Evolutionary conservation across 2,329 filamentous ascomycete genomes (phyloP), one percentile per base, ranked within the genome.

Genomic region (Exutisphaerella laricina): DNA sequence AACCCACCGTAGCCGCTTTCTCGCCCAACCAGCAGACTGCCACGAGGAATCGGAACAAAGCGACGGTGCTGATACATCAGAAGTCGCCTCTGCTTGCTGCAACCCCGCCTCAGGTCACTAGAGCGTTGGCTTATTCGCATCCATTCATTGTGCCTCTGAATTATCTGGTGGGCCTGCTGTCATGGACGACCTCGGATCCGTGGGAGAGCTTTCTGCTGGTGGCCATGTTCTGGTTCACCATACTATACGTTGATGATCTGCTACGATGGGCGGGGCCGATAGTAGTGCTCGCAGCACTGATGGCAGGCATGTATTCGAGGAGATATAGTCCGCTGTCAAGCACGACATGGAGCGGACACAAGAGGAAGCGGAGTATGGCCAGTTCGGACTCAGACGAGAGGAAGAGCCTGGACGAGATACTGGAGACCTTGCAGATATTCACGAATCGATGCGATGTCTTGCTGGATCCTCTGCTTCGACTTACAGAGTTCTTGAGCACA

Each of bases 121-220:
- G 92, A 56, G 89, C 90, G 10, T 75, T 98, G 47, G 90, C 90
- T 51, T 96, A 97, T 64, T 95, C 89, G 51, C 90, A 98, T 62
- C 89, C 92, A 0, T 97, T 96, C 62, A 73, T 98, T 5, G 72
- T 95, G 5, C 88, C 89, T 4, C 71, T 97, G 44, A 97, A 96
- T 64, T 85, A 84, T 60, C 67, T 94, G 12, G 84, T 78, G 2
- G 92, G 90, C 0, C 70, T 98, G 48, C 61, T 98, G 50, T 95
- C 86, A 69, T 98, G 92, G 92, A 95, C 88, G 6, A 89, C 85
- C 1, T 85, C 79, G 28, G 92, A 98, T 62, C 82, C 89, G 0
- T 98, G 90, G 90, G 88, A 97, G 72, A 96, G 89, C 72, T 98
- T 97, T 61, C 72, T 98, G 48, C 66, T 98, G 22, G 75, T 98